Evolutionary conservation across 2,329 filamentous ascomycete species (phyloP).

Genomic region (Neoscytalidium dimidiatum): DNA sequence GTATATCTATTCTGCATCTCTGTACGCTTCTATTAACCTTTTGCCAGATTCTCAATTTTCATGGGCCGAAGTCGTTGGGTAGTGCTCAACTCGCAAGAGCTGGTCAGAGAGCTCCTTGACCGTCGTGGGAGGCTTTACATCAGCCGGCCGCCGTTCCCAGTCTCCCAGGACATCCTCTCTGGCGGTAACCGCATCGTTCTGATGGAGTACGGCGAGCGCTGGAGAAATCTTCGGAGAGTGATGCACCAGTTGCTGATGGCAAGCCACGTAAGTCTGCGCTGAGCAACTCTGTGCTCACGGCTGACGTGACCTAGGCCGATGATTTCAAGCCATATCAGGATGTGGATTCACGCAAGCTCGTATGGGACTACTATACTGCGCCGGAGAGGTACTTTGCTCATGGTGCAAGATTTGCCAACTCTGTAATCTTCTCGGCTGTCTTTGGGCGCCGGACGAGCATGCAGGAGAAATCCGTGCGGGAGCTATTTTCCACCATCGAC

Average conservation of each 20-base stretch:
- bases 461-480: background rate
- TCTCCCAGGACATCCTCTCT: background rate
- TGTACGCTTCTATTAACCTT: background rate
- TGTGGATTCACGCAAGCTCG: background rate
- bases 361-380: background rate
- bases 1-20: background rate
- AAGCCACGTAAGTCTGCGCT: background rate
- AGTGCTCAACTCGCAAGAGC: background rate
- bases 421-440: background rate
- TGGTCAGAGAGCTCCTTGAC: background rate
- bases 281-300: background rate
- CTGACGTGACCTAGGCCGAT: background rate
- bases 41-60: background rate
- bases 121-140: background rate
- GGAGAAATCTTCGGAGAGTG: background rate
- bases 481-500: background rate
- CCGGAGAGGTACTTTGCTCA: background rate
- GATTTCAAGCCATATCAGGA: background rate
- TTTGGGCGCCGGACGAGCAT: background rate
- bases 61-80: background rate
- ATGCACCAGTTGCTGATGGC: background rate
- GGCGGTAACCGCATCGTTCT: background rate
- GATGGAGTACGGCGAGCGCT: background rate
- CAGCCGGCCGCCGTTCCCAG: background rate
- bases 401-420: background rate